Evolutionary conservation across 208 protist species (phyloP), one percentile per base, ranked within the genome.

Genomic region (Herpetomonas tarakana): DNA sequence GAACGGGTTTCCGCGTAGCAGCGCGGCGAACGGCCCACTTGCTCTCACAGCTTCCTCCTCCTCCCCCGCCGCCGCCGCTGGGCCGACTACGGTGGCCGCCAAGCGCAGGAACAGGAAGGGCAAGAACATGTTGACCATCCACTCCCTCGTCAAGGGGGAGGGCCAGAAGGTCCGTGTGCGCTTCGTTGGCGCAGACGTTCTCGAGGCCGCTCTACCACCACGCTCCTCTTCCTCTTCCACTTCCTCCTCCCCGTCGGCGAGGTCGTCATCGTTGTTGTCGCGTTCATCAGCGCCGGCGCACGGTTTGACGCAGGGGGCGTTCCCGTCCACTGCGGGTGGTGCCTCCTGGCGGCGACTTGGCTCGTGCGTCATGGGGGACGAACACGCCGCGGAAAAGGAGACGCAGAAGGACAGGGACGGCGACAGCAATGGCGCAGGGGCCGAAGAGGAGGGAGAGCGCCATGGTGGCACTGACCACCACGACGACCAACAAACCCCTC

Each of bases 131-230:
- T 62, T 71, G 47, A 65, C 55, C n/a, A 50, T 79, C 7, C 50
- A 68, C 21, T 54, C 44, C 26, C 45, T 74, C 21, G 58, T 74
- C 22, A 38, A 38, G 1, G 63, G 58, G 3, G 73, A 74, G 38
- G 73, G 73, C 11, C 62, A 79, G 49, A 50, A 62, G 3, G 73
- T 79, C 4, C 61, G 73, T 0, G 41, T 79, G 54, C 73, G 63
- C 52, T 51, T 79, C 49, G 57, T 74, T 0, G 58, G 47, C 1
- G 46, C 52, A 0, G n/a, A 51, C 12, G 45, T n/a, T 35, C 46
- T 2, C 45, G 29, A 11, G 18, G 3, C 1, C 2, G 7, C 46
- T 27, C 1, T 53, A 56, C 26, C 14, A 7, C 28, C 46, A 9
- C 14, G n/a, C 18, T 30, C 39, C 2, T 26, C 39, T 12, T 50